A percentile compares a stretch with the other conserved stretches of the same genome.
These are phyloP conservation scores for Penicillium italicum DNA, from an alignment of 2,329 filamentous ascomycete genomes.

Conservation along the genomic window DNA sequence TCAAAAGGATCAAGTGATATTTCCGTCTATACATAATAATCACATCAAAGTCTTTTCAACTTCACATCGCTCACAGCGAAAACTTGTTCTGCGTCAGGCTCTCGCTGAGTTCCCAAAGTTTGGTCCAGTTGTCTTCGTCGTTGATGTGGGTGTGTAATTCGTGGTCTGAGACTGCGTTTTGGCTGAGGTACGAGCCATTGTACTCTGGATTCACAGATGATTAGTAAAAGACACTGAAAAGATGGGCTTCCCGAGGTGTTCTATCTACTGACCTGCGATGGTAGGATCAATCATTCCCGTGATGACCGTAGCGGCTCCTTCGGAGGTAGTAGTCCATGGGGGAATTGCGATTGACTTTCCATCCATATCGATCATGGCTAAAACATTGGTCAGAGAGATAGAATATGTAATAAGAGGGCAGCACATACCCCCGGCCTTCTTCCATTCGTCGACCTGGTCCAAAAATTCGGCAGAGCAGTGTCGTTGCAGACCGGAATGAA, in stretches of 20 bases:
- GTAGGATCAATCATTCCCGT: constrained; percentile 25
- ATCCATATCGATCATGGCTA: constrained; percentile 14
- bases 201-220: neutral
- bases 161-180: constrained; percentile 21
- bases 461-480: constrained; percentile 9
- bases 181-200: constrained; percentile 15
- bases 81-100: constrained; percentile 30
- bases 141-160: constrained; percentile 26
- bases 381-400: neutral
- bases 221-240: neutral
- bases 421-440: constrained; percentile 8
- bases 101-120: constrained; percentile 34
- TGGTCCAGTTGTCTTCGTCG: constrained; percentile 22
- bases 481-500: constrained; percentile 12
- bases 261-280: constrained; percentile 17
- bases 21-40: neutral
- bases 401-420: neutral
- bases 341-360: constrained; percentile 14
- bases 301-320: constrained; percentile 23
- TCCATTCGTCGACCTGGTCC: constrained; percentile 8
- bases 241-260: neutral
- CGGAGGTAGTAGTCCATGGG: constrained; percentile 18
- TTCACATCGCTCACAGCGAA: neutral
- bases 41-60: neutral
- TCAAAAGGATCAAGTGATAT: neutral